Conservation (phyloP, 306 rosid genomes). For the Pterocarpus santalinus region DNA sequence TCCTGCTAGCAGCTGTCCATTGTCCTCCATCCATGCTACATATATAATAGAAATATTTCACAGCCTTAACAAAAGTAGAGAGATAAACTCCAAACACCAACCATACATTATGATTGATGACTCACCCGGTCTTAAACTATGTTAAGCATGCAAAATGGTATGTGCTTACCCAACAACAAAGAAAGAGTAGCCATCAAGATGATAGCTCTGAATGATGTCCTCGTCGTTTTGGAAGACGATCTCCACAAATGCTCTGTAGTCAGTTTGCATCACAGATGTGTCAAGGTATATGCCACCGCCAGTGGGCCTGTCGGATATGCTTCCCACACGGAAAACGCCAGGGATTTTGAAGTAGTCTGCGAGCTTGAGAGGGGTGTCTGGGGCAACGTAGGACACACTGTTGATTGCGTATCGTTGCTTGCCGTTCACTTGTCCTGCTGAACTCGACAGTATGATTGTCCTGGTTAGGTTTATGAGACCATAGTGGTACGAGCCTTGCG, state of each 20-base stretch:
- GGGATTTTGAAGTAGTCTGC: constrained; percentile 86
- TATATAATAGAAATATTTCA: background rate
- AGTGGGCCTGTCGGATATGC: constrained; percentile 75
- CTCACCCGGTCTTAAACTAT: no score
- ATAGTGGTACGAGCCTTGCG: constrained; percentile 97
- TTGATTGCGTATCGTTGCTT: constrained; percentile 93
- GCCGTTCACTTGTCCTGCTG: constrained; percentile 76
- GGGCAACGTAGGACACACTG: constrained; percentile 84
- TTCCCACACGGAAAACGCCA: constrained; percentile 85
- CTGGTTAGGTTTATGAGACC: constrained; percentile 74
- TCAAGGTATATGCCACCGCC: constrained; percentile 84
- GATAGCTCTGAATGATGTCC: constrained; percentile 83
- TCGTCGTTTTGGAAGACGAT: constrained; percentile 89
- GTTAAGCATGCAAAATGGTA: background rate
- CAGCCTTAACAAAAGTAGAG: background rate
- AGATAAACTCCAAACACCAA: background rate
- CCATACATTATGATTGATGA: no score
- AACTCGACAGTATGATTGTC: constrained; percentile 68
- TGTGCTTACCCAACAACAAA: constrained; percentile 87
- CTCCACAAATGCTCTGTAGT: constrained; percentile 82
- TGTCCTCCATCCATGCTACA: constrained; percentile 95
- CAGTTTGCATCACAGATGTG: constrained; percentile 89
- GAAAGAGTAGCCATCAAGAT: constrained; percentile 93
- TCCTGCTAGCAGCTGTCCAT: constrained; percentile 75
- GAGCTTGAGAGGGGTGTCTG: constrained; percentile 92